These are phyloP conservation scores for Exophiala sp. DNA, from an alignment of 2,329 filamentous ascomycete genomes.

Conservation along the genomic window DNA sequence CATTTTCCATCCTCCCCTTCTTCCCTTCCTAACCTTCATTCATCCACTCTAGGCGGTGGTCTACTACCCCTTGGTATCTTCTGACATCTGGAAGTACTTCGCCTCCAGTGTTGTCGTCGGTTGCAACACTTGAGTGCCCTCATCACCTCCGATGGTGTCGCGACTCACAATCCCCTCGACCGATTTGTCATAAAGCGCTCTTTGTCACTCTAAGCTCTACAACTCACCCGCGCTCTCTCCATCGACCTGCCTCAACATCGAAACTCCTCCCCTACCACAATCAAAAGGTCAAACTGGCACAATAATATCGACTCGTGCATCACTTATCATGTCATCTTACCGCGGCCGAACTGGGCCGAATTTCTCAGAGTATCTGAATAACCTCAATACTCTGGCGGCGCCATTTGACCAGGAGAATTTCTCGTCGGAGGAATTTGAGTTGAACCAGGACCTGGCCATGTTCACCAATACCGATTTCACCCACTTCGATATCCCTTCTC, in stretches of 20 bases:
- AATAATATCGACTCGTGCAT: not conserved
- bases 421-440: conserved; percentile 58
- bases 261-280: not conserved
- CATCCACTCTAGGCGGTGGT: not conserved
- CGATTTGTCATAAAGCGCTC: conserved; percentile 12
- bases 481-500: conserved; percentile 60
- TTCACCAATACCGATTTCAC: conserved; percentile 83
- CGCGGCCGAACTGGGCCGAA: conserved; percentile 74
- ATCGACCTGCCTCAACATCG: not conserved
- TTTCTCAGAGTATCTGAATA: conserved; percentile 83
- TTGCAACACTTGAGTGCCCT: too few species aligned
- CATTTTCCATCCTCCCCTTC: not conserved
- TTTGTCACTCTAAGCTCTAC: conserved; percentile 1
- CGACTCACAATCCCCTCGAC: too few species aligned
- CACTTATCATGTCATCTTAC: conserved; percentile 63
- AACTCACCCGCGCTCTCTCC: not conserved
- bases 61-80: not conserved
- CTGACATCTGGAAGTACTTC: not conserved
- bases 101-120: too few species aligned
- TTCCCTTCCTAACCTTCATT: conserved; percentile 1
- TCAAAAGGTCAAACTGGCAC: not conserved
- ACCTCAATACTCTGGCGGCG: conserved; percentile 70
- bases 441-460: conserved; percentile 70
- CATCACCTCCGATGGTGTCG: too few species aligned
- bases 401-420: conserved; percentile 60